Percentiles rank a stretch among this genome's conserved stretches.
These are phyloP conservation scores for Colletotrichum tanaceti DNA, from an alignment of 2,329 filamentous ascomycete genomes.

Conservation along the genomic window DNA sequence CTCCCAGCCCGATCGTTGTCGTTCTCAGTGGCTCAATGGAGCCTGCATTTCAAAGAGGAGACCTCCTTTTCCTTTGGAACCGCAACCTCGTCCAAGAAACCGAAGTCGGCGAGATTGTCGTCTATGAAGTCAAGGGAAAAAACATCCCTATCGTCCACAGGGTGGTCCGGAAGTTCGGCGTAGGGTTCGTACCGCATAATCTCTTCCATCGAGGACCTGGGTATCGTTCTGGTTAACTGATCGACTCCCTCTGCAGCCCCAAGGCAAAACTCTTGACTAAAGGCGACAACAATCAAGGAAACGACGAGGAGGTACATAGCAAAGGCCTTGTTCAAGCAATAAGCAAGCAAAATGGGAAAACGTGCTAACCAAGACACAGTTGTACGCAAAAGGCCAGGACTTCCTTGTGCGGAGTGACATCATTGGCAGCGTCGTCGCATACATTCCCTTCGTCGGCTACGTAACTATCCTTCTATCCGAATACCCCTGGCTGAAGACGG, in stretches of 20 bases:
- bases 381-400: conserved; percentile 85
- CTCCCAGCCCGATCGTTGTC: conserved; percentile 81
- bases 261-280: conserved; percentile 88
- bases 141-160: conserved; percentile 98
- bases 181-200: conserved; percentile 57
- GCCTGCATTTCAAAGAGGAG: conserved; percentile 82
- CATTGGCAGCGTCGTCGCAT: conserved; percentile 90
- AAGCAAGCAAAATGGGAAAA: too few species aligned
- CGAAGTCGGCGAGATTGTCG: conserved; percentile 68
- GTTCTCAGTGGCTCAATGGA: conserved; percentile 89
- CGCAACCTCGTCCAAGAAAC: conserved; percentile 69
- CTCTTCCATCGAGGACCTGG: background rate
- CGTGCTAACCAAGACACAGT: conserved; percentile 12
- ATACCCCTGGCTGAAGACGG: conserved; percentile 96
- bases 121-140: conserved; percentile 87
- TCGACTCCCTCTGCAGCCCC: conserved; percentile 51
- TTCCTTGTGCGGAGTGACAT: conserved; percentile 90
- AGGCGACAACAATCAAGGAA: conserved; percentile 88
- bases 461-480: conserved; percentile 96
- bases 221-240: background rate
- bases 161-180: conserved; percentile 79
- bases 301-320: conserved; percentile 68
- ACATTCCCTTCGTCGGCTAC: conserved; percentile 95
- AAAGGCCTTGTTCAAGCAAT: background rate
- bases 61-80: conserved; percentile 83